These are phyloP conservation scores for Neophaeococcomyces mojaviensis DNA, from an alignment of 2,329 filamentous ascomycete genomes.

Conservation along the genomic window DNA sequence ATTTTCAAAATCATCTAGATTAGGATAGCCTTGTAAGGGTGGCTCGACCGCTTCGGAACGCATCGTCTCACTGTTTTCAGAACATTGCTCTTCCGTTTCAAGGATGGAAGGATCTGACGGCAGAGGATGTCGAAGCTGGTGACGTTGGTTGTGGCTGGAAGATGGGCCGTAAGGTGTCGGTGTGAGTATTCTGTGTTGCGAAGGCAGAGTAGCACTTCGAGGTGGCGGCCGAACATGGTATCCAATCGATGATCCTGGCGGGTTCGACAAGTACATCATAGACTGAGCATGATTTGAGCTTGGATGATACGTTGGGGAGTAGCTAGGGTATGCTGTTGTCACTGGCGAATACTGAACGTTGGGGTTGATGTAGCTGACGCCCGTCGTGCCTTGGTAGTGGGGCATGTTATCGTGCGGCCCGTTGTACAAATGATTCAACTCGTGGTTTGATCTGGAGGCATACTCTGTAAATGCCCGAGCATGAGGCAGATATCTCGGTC, in stretches of 20 bases:
- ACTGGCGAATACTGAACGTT: conserved; percentile 23
- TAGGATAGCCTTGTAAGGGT: conserved; percentile 37
- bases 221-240: conserved; percentile 24
- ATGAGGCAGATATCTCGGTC: not conserved
- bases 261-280: conserved; percentile 26
- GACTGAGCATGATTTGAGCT: conserved; percentile 29
- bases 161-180: conserved; percentile 26
- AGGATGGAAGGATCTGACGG: conserved; percentile 30
- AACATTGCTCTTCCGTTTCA: conserved; percentile 38
- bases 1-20: conserved; percentile 39
- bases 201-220: conserved; percentile 25
- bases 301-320: conserved; percentile 30
- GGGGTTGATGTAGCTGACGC: conserved; percentile 22
- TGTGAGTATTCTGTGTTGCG: conserved; percentile 27
- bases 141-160: conserved; percentile 23
- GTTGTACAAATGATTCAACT: conserved; percentile 23
- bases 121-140: conserved; percentile 27
- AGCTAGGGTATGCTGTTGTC: conserved; percentile 30
- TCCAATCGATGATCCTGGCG: conserved; percentile 26
- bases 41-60: conserved; percentile 39
- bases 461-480: conserved; percentile 32
- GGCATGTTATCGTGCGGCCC: conserved; percentile 21
- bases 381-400: conserved; percentile 25
- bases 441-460: conserved; percentile 32
- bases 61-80: conserved; percentile 36